Evolutionary conservation across 441 rosid species (phyloP).

Genomic region (Sinapis alba): DNA sequence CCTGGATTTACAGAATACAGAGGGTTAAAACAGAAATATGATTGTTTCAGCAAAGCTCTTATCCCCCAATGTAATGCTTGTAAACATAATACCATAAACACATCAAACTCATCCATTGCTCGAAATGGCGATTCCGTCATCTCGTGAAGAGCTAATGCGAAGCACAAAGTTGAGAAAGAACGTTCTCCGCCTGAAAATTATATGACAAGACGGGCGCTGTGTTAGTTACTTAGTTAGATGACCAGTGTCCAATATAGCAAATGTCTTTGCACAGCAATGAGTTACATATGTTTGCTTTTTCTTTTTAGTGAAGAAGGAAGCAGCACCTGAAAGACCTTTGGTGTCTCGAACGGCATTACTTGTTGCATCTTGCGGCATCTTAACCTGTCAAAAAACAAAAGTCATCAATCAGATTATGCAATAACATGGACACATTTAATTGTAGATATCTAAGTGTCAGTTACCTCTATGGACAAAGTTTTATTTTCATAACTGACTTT

Average conservation of each 20-base stretch:
- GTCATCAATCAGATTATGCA: constrained; percentile 18
- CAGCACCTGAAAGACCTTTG: constrained; percentile 92
- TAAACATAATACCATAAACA: constrained; percentile 75
- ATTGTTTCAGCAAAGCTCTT: constrained; percentile 10
- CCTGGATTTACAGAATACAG: constrained; percentile 55
- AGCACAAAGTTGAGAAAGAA: constrained; percentile 97
- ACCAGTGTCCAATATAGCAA: neutral
- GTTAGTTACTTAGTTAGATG: neutral
- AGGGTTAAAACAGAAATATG: neutral
- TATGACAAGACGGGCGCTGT: neutral
- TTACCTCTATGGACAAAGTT: constrained; percentile 82
- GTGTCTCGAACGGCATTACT: constrained; percentile 77
- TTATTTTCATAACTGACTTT: constrained; percentile 72
- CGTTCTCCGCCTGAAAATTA: constrained; percentile 85
- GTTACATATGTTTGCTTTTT: neutral
- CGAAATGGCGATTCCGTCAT: constrained; percentile 97
- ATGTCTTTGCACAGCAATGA: neutral
- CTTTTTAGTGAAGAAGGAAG: constrained; percentile 6
- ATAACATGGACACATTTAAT: neutral
- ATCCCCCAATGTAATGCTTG: neutral
- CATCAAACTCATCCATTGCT: constrained; percentile 99
- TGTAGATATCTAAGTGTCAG: constrained; percentile 24
- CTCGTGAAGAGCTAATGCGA: constrained; percentile 89
- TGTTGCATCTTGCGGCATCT: constrained; percentile 98
- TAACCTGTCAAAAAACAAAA: constrained; percentile 57